Base-by-base conservation (phyloP, 768 basidiomycete genomes). In the Piloderma croceum region DNA sequence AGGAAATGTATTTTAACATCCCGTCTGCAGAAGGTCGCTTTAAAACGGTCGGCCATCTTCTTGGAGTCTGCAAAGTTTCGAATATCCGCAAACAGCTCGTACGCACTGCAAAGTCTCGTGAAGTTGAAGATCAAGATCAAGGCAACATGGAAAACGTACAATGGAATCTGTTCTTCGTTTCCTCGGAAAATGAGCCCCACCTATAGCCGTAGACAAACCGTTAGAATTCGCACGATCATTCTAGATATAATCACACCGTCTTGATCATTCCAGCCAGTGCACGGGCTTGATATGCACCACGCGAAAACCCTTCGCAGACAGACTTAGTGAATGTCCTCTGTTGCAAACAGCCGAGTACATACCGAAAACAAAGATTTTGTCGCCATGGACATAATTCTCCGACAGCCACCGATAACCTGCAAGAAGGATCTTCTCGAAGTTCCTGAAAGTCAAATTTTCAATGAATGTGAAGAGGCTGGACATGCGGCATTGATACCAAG, bases 251-350 rank as follows among this genome's bases (percentile, higher is more conserved):
- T n/a, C n/a, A 37, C 36, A 65, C 71, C 39, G 42, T 57, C n/a
- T 63, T 42, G 15, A 71, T 69, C 70, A 72, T 72, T 17, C 56
- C 70, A 3, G 70, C 65, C 29, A 72, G 36, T 1, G 56, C 62
- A 20, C 70, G 61, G 3, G 62, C 67, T 49, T 71, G 70, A 44
- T 69, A 73, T 12, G 68, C 71, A 5, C 70, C 70, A n/a, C 71
- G 67, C 2, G 71, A 71, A 45, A 67, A 72, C 3, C 70, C 70
- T 72, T 25, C 6, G 24, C 21, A 6, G 13, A 4, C 35, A 7
- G 21, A 56, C 17, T 20, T 6, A 17, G 1, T 19, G 31, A 25
- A 7, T 7, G 34, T 15, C 32, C 24, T 6, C 11, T 5, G 19
- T n/a, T 17, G 21, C 24, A 20, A 19, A 5, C n/a, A 19, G 35